phyloP scores from a whole-genome alignment of 805 yeast genomes.

The Zygosaccharomyces lentus region DNA sequence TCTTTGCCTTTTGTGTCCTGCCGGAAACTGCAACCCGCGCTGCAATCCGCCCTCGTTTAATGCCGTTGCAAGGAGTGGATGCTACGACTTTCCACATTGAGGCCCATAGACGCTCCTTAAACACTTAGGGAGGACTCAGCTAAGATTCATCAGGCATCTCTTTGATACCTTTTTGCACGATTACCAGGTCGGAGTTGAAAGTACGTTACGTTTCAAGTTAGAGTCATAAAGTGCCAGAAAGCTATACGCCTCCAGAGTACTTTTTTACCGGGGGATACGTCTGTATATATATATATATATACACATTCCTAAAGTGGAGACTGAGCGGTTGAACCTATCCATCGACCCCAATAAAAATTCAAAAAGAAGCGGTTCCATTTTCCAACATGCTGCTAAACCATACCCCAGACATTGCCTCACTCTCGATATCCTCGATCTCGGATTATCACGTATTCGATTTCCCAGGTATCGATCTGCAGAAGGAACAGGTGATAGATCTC shows the following conservation, averaged over 20 bases:
- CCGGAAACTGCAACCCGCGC: not conserved
- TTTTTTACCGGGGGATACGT: not conserved
- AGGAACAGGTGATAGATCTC: constrained; percentile 73
- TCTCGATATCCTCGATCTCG: constrained; percentile 42
- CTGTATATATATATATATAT: no score
- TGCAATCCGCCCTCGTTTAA: not conserved
- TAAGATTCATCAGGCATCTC: not conserved
- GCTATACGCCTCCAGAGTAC: not conserved
- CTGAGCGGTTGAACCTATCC: not conserved
- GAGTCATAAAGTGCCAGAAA: no score
- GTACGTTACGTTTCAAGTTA: not conserved
- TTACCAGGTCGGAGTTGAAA: not conserved
- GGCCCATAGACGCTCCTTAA: constrained; percentile 2
- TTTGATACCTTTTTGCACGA: not conserved
- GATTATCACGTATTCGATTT: constrained; percentile 78
- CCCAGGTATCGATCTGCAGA: constrained; percentile 75
- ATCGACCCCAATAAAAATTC: not conserved
- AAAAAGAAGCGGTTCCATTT: no score
- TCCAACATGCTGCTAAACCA: constrained; percentile 7
- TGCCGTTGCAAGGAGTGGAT: not conserved
- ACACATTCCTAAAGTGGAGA: not conserved
- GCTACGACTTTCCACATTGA: not conserved
- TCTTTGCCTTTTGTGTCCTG: not conserved
- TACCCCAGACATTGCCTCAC: constrained; percentile 38
- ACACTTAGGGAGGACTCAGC: not conserved